Base-by-base conservation (phyloP, 2,329 filamentous ascomycete species). In the Microsporum audouinii region DNA sequence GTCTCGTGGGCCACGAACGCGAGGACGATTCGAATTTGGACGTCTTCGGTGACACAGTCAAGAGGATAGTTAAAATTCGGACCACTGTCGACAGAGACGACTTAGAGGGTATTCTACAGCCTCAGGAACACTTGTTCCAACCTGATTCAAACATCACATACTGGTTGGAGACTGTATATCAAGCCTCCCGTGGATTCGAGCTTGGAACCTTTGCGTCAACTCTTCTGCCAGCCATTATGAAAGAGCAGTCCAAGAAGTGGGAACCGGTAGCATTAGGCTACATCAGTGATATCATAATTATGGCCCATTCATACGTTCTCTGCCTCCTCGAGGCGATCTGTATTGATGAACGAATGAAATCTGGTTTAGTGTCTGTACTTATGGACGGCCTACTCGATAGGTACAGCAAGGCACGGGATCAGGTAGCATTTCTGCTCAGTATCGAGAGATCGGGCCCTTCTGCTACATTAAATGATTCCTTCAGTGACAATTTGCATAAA, bases 181-280 rank as follows among this genome's bases (percentile, higher is more conserved):
- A 65, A 0, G 65, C 69, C 0, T 81, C 76, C 0, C 78, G 81
- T 0, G 82, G 81, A 0, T 79, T 80, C 14, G 80, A 84, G 58
- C 63, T 86, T 0, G 83, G 82, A 0, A 84, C 73, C 0, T 76
- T 78, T 63, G 71, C 71, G 43, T 41, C 68, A 0, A 66, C 70
- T 0, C 58, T 75, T 2, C 59, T 74, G 1, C 59, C 68, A 1
- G 68, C 63, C 6, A 65, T 75, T 0, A 84, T 86, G 69, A 76
- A 77, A 33, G 76, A 78, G 38, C 83, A 86, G 61, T 78, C 82
- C 0, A 63, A 66, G 10, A 83, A 81, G 14, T 86, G 84, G 84
- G 66, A 72, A 0, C 55, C 62, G 0, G 66, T 87, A 0, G 75
- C 79, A 0, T 62, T 76, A 0, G 74, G 72, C 0, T 82, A 85